Conservation (phyloP, 2,329 filamentous ascomycete species). For the Chaetomiaceae sp. region DNA sequence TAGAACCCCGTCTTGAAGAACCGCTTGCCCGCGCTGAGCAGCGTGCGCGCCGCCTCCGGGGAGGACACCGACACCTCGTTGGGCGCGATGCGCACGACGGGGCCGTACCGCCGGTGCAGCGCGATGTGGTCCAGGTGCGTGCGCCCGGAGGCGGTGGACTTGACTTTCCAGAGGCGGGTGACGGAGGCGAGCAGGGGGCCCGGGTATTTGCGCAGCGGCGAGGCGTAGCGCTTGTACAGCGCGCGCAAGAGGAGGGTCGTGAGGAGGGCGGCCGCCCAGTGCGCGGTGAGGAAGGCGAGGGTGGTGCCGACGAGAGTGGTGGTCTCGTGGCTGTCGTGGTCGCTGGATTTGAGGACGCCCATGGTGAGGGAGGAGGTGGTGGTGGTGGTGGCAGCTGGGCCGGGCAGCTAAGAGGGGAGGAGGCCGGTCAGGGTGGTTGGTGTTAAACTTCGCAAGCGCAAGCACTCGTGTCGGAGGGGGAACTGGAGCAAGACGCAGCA, state of each 20-base stretch:
- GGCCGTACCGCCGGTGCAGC: constrained; percentile 41
- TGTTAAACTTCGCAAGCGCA: constrained; percentile 4
- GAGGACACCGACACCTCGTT: constrained; percentile 43
- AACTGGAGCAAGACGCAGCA: constrained; percentile 1
- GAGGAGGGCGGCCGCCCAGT: constrained; percentile 29
- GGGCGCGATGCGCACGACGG: constrained; percentile 44
- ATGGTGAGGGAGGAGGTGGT: constrained; percentile 14
- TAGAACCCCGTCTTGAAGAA: constrained; percentile 51
- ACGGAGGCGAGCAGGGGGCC: constrained; percentile 31
- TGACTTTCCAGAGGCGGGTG: constrained; percentile 37
- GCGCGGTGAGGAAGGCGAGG: constrained; percentile 21
- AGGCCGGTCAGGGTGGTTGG: neutral
- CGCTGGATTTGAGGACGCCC: constrained; percentile 18
- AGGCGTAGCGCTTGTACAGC: constrained; percentile 29
- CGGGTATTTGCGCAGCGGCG: constrained; percentile 32
- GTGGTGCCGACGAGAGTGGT: constrained; percentile 20
- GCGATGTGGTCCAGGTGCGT: constrained; percentile 39
- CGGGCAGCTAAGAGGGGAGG: neutral
- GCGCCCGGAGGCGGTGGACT: constrained; percentile 32
- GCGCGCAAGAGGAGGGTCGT: constrained; percentile 25
- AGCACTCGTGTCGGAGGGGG: neutral
- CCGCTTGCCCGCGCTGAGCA: constrained; percentile 44
- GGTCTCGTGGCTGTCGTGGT: constrained; percentile 10
- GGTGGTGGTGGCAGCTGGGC: neutral
- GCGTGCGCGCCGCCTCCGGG: constrained; percentile 38